phyloP scores from a whole-genome alignment of 768 basidiomycete genomes.

The Goffeauzyma gilvescens region DNA sequence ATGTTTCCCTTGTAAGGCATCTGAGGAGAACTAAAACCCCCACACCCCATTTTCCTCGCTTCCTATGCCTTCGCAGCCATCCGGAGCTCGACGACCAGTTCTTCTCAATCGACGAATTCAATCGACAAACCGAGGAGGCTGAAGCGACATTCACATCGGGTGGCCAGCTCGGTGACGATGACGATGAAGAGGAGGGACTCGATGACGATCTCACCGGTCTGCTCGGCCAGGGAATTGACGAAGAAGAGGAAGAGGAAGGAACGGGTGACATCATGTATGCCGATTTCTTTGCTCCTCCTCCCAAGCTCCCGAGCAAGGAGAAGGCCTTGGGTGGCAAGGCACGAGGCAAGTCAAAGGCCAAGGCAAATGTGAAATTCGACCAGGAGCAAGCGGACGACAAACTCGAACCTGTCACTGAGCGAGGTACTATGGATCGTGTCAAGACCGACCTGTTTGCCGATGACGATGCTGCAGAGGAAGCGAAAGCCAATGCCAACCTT shows the following conservation, averaged over 20 bases:
- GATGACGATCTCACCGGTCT: conserved; percentile 16
- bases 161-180: conserved; percentile 40
- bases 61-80: conserved; percentile 22
- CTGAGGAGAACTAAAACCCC: conserved; percentile 5
- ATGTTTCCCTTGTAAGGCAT: no score
- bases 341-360: conserved; percentile 13
- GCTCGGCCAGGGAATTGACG: conserved; percentile 7
- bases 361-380: conserved; percentile 13
- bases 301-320: conserved; percentile 7
- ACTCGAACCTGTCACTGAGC: conserved; percentile 15
- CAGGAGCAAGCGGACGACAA: conserved; percentile 17
- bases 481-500: conserved; percentile 36
- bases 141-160: conserved; percentile 47
- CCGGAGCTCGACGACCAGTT: conserved; percentile 67
- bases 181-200: conserved; percentile 21
- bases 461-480: conserved; percentile 30
- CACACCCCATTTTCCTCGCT: conserved; percentile 11
- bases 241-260: conserved; percentile 6
- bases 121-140: conserved; percentile 58
- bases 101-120: conserved; percentile 73
- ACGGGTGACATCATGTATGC: conserved; percentile 25
- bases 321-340: conserved; percentile 10
- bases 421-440: conserved; percentile 46
- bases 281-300: conserved; percentile 32
- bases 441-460: conserved; percentile 57